These are phyloP conservation scores for Viola pubescens DNA, from an alignment of 441 rosid genomes.

Conservation along the genomic window DNA sequence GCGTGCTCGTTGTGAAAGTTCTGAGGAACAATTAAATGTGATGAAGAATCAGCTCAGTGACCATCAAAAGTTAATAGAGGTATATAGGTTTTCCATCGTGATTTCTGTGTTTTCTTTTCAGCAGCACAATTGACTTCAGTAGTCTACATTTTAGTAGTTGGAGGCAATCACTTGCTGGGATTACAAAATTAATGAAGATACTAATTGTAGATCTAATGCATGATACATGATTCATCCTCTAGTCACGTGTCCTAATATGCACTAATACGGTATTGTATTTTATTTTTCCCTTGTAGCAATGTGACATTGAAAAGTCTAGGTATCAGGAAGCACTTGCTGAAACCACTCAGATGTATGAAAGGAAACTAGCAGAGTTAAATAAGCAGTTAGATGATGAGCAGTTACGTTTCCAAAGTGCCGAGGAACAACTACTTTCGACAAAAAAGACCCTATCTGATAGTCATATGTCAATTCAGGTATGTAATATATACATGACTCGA, in stretches of 20 bases:
- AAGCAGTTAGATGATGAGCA: constrained; percentile 51
- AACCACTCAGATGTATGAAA: constrained; percentile 66
- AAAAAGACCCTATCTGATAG: constrained; percentile 46
- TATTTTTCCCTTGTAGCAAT: constrained; percentile 46
- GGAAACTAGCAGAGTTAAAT: constrained; percentile 55
- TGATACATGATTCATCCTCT: constrained; percentile 3
- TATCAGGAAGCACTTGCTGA: constrained; percentile 67
- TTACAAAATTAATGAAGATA: too few species aligned
- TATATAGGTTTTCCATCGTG: constrained; percentile 24
- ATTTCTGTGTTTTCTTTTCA: not conserved
- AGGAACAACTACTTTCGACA: constrained; percentile 41
- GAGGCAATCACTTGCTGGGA: too few species aligned
- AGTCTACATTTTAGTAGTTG: not conserved
- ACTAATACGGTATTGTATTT: constrained; percentile 14
- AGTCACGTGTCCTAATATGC: not conserved
- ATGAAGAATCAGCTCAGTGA: constrained; percentile 45
- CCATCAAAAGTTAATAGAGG: constrained; percentile 53
- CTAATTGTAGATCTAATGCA: not conserved
- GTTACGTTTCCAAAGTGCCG: constrained; percentile 29
- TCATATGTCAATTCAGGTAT: constrained; percentile 59
- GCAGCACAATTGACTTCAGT: not conserved
- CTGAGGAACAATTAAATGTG: constrained; percentile 42
- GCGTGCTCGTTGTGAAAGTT: constrained; percentile 29
- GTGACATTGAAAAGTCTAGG: constrained; percentile 53
- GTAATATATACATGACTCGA: constrained; percentile 15